Base-by-base conservation (phyloP, 2,329 filamentous ascomycete species). In the Gremmenia infestans region DNA sequence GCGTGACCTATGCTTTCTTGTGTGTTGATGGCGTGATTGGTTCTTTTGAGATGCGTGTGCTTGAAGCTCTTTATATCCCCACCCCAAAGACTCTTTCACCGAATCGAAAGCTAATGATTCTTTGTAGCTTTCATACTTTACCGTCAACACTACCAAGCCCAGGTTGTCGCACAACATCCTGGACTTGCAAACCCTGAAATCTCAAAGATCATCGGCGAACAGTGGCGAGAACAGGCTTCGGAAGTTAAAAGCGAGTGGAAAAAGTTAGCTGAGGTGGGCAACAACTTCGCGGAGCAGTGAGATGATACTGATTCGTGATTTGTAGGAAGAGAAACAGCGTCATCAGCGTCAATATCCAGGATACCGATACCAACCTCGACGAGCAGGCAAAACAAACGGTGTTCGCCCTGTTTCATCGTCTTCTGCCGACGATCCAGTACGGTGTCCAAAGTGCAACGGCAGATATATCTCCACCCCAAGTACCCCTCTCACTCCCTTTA, bases 161-260 rank as follows among this genome's bases (percentile, higher is more conserved):
- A 83, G 49, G 90, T 97, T 50, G 88, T 92, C 39, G 80, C 85
- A 53, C 81, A 89, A 64, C 83, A 97, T 67, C 93, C 92, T n/a
- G 89, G 91, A 46, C 82, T 97, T 62, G 86, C 92, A 47, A 97
- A 97, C 72, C 93, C 93, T 3, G 91, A 97, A 52, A 96, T 97
- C 65, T 97, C 93, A 62, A 97, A 97, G 74, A 95, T 97, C 65
- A 96, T 97, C 64, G 93, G 93, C 52, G 68, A 69, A 71, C 87
- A 92, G 81, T 99, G 94, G 94, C 85, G 87, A 67, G 81, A 85
- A 54, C 86, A 95, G 68, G 74, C 85, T 4, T 80, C 87, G 23
- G 83, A 88, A 52, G 80, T 86, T 55, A 96, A 96, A 73, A 82
- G 85, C 61, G 81, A 86, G 70, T 99, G 94, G 94, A 96, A 94